Evolutionary conservation across 2,329 filamentous ascomycete species (phyloP).

Genomic region (Aspergillus alliaceus): DNA sequence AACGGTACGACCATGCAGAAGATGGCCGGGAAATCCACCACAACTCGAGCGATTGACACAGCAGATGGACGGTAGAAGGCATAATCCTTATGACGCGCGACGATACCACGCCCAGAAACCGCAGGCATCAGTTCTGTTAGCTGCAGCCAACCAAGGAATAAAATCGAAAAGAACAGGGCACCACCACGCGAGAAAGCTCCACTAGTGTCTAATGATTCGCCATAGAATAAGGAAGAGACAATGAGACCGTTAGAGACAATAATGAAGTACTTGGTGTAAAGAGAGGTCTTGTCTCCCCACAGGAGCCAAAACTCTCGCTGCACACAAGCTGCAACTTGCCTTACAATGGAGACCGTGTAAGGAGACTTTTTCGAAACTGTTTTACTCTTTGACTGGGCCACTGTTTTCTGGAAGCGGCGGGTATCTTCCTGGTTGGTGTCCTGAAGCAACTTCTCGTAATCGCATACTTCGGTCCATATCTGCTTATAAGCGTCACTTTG

Average conservation of each 20-base stretch:
- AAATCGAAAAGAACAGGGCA: slow-evolving; percentile 64
- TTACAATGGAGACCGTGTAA: slow-evolving; percentile 73
- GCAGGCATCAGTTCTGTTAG: slow-evolving; percentile 77
- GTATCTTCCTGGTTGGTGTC: slow-evolving; percentile 61
- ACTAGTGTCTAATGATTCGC: slow-evolving; percentile 57
- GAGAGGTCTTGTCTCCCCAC: slow-evolving; percentile 69
- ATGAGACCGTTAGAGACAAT: slow-evolving; percentile 73
- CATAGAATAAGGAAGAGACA: slow-evolving; percentile 77
- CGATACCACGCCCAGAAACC: slow-evolving; percentile 69
- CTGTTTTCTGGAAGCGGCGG: slow-evolving; percentile 64
- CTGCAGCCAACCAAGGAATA: slow-evolving; percentile 70
- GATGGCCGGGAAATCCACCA: slow-evolving; percentile 64
- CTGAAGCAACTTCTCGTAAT: slow-evolving; percentile 59
- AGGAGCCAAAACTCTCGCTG: slow-evolving; percentile 77
- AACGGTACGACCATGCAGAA: slow-evolving; percentile 61
- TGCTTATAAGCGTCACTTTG: slow-evolving; percentile 61
- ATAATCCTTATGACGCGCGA: slow-evolving; percentile 66
- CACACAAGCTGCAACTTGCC: slow-evolving; percentile 63
- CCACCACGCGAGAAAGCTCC: slow-evolving; percentile 66
- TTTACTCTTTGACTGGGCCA: slow-evolving; percentile 64
- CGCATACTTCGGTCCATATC: slow-evolving; percentile 61
- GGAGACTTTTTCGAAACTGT: slow-evolving; percentile 67
- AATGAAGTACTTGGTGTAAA: slow-evolving; percentile 78
- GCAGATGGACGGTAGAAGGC: slow-evolving; percentile 70
- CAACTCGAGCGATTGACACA: slow-evolving; percentile 60